These are phyloP conservation scores for Alternaria tenuissima DNA, from an alignment of 2,329 filamentous ascomycete species.

Conservation along the genomic window DNA sequence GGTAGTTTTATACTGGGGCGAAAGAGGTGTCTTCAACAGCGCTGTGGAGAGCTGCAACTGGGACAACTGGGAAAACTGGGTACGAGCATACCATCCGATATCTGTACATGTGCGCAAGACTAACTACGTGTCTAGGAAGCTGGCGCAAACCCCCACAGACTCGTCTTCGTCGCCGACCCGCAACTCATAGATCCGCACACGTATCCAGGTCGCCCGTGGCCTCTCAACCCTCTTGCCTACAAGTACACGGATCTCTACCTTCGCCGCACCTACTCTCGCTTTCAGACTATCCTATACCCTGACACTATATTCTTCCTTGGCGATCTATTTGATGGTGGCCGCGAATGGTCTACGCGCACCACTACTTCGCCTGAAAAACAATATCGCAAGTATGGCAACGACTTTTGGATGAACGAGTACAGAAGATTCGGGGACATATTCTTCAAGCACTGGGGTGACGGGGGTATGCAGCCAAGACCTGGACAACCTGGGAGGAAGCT, in stretches of 20 bases:
- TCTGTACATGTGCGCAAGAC: not conserved
- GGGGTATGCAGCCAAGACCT: conserved; percentile 61
- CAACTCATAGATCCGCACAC: conserved; percentile 94
- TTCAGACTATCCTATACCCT: conserved; percentile 79
- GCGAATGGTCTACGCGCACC: conserved; percentile 83
- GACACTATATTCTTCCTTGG: conserved; percentile 91
- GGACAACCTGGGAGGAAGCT: conserved; percentile 77
- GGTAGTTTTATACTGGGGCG: conserved; percentile 81
- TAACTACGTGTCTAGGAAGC: conserved; percentile 66
- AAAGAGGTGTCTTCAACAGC: conserved; percentile 77
- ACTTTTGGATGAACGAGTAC: conserved; percentile 89
- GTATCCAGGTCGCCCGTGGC: conserved; percentile 85
- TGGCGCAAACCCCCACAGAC: conserved; percentile 80
- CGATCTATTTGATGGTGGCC: conserved; percentile 92
- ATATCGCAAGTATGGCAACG: conserved; percentile 78
- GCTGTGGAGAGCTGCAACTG: conserved; percentile 78
- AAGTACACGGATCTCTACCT: conserved; percentile 90
- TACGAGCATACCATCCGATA: conserved; percentile 50
- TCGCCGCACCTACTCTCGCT: conserved; percentile 77
- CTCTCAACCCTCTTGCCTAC: conserved; percentile 70
- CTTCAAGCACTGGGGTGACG: conserved; percentile 71
- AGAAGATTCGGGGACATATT: conserved; percentile 87
- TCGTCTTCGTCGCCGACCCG: conserved; percentile 86
- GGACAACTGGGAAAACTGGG: conserved; percentile 93
- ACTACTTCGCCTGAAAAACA: conserved; percentile 67